Evolutionary conservation across 1,284 basidiomycete species (phyloP), one percentile per base, ranked within the genome.

Genomic region (Pascua sp.): DNA sequence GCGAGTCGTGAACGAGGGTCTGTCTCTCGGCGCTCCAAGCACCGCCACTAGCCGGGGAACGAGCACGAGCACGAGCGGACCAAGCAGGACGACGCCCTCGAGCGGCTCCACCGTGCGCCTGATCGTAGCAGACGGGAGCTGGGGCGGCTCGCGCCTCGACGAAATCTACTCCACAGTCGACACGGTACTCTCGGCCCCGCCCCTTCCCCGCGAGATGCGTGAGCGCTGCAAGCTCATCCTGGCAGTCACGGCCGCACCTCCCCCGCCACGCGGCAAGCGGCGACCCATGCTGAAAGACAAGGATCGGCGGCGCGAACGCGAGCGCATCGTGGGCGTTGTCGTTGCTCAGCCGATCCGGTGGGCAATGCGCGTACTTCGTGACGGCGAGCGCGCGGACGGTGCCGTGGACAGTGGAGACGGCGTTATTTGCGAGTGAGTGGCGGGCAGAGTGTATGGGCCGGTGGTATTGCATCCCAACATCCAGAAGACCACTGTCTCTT

Each of bases 391-490:
- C 17, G 10, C 45, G 24, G 11, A 40, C 59, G 15, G 42, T 32
- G 38, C 39, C 17, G 73, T 76, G 1, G 72, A 75, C 24, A 69
- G 67, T 42, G 69, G 70, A 10, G 72, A 73, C 36, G 77, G 76
- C 8, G 69, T 80, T 5, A 68, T 77, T 16, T 80, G 80, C 76
- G 76, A 76, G 78, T 80, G 47, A 68, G 78, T 75, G 1, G 18
- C 41, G 36, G 5, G 18, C 11, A 11, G 15, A 32, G 24, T 32
- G 24, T 32, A 7, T 7, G 24, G 24, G 24, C 24, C 7, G 24
- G 24, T 32, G 3, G 24, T 32, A 32, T 32, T 7, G 24, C 24
- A 32, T 32, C 24, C 24, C 24, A n/a, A n/a, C n/a, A 32, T 32
- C 7, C 24, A 32, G 24, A 32, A 32, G 24, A 32, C 24, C 24